phyloP scores from a whole-genome alignment of 768 basidiomycete genomes.

The Hortiboletus flavorubellus region DNA sequence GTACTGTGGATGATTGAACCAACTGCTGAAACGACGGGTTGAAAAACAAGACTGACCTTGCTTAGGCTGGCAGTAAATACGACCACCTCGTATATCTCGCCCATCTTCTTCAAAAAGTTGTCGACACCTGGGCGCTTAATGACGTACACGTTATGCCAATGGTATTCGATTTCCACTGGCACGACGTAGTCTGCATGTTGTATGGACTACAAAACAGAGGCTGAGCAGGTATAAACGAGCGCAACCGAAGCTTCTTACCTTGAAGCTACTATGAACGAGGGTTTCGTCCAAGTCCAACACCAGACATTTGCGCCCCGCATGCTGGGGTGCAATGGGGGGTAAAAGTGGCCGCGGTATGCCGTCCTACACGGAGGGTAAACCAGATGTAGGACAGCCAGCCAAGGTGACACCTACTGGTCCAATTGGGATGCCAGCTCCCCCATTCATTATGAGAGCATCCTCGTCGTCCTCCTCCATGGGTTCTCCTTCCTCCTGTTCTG shows the following conservation, averaged over 20 bases:
- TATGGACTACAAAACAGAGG: constrained; percentile 61
- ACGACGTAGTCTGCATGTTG: constrained; percentile 96
- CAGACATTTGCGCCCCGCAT: constrained; percentile 89
- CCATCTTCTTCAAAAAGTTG: constrained; percentile 96
- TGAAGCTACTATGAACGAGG: constrained; percentile 95
- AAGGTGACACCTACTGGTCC: constrained; percentile 67
- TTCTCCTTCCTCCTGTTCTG: constrained; percentile 56
- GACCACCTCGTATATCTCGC: constrained; percentile 96
- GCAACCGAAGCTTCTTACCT: constrained; percentile 50
- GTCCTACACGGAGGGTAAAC: constrained; percentile 49
- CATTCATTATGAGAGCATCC: constrained; percentile 81
- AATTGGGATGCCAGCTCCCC: constrained; percentile 92
- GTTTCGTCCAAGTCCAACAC: constrained; percentile 98
- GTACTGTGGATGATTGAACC: constrained; percentile 54
- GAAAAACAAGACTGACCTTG: constrained; percentile 59
- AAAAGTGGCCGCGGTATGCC: constrained; percentile 85
- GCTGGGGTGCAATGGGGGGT: constrained; percentile 75
- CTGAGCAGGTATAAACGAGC: constrained; percentile 6
- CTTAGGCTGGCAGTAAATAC: constrained; percentile 97
- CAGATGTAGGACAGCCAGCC: background rate
- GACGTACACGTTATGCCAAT: constrained; percentile 98
- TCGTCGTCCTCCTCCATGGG: constrained; percentile 82
- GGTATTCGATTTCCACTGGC: constrained; percentile 97
- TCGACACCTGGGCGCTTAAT: constrained; percentile 99
- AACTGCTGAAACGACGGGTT: background rate